A percentile compares a stretch with the other conserved stretches of the same genome.
Conservation (phyloP, 257 asterid genomes). For the Ophiorrhiza pumila region DNA sequence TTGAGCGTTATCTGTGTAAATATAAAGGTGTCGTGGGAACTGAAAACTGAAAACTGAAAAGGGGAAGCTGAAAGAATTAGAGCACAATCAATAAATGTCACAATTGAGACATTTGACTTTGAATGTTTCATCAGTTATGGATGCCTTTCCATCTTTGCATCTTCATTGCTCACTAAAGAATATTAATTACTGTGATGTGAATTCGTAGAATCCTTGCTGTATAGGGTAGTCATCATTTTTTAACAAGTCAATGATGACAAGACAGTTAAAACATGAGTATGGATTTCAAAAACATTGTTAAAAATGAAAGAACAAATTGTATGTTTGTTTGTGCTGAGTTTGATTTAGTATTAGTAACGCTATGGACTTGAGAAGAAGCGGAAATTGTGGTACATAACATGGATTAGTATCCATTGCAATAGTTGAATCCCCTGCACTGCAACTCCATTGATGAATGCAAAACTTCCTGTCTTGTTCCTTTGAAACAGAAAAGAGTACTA, state of each 20-base stretch:
- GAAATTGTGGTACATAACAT: background rate
- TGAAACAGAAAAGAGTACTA: slow-evolving; percentile 2
- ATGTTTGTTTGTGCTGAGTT: background rate
- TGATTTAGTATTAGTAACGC: no score
- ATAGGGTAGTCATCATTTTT: no score
- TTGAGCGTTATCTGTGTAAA: background rate
- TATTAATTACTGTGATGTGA: background rate
- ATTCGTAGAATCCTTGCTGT: background rate
- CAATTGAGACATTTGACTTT: slow-evolving; percentile 5
- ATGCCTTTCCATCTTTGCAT: background rate
- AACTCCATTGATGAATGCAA: background rate
- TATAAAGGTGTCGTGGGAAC: background rate
- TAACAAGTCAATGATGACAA: background rate
- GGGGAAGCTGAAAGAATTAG: background rate
- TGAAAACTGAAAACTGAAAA: background rate
- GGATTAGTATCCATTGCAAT: no score
- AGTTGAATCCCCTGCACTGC: no score
- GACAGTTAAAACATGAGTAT: background rate
- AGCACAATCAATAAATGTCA: background rate
- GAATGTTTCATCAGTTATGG: background rate
- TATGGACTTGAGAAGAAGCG: background rate
- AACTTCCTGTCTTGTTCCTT: no score
- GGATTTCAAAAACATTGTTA: background rate
- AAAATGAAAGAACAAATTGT: background rate
- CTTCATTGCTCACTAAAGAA: background rate